phyloP scores from a whole-genome alignment of 2,329 filamentous ascomycete genomes.

The Calonectria ilicicola region DNA sequence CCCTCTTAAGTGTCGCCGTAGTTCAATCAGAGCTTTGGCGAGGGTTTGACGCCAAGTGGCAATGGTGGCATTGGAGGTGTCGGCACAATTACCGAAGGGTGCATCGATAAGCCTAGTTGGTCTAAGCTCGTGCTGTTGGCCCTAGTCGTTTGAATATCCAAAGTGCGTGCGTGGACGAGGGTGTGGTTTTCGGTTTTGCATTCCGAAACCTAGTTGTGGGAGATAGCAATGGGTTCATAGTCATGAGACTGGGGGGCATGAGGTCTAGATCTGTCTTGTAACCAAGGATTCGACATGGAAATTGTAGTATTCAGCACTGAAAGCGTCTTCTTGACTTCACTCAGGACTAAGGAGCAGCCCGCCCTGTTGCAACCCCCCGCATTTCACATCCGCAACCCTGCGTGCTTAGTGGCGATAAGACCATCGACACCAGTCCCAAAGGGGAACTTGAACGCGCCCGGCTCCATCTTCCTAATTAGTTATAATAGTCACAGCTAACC shows the following conservation, averaged over 20 bases:
- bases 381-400: neutral
- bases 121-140: conserved; percentile 3
- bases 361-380: neutral
- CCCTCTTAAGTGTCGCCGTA: neutral
- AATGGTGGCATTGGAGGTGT: conserved; percentile 2
- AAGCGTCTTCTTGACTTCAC: neutral
- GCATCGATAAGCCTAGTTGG: conserved; percentile 6
- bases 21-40: neutral
- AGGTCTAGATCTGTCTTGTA: neutral
- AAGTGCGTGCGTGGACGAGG: neutral
- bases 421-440: conserved; percentile 21
- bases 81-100: conserved; percentile 4
- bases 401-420: conserved; percentile 16
- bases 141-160: neutral
- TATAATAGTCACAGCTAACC: conserved; percentile 29
- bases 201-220: neutral
- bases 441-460: conserved; percentile 35
- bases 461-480: conserved; percentile 41
- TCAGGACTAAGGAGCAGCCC: neutral
- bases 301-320: neutral
- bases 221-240: neutral
- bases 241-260: neutral
- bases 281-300: neutral
- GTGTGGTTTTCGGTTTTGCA: neutral
- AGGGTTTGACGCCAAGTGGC: neutral